These are phyloP conservation scores for Capronia epimyces DNA, from an alignment of 2,329 filamentous ascomycete species.

Conservation along the genomic window DNA sequence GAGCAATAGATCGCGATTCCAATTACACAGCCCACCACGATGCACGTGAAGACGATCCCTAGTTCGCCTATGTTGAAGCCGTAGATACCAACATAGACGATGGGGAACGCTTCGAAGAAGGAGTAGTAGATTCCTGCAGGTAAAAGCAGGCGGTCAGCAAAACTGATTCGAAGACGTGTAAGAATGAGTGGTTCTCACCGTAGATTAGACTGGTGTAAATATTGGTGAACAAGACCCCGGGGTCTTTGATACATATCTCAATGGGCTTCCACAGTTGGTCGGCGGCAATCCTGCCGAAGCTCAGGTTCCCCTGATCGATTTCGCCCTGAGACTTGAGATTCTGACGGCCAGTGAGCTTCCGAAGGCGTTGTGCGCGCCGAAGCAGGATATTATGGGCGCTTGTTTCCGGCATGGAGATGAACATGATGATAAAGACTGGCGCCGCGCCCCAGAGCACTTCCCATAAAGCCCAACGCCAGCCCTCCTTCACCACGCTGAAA, in stretches of 20 bases:
- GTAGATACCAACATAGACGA: slow-evolving; percentile 58
- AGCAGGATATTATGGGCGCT: slow-evolving; percentile 55
- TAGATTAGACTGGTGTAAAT: slow-evolving; percentile 58
- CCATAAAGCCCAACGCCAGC: slow-evolving; percentile 57
- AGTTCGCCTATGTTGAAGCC: slow-evolving; percentile 54
- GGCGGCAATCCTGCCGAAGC: slow-evolving; percentile 41
- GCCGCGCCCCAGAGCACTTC: slow-evolving; percentile 58
- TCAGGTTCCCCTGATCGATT: slow-evolving; percentile 56
- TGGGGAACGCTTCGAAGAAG: slow-evolving; percentile 63
- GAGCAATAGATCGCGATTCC: slow-evolving; percentile 47
- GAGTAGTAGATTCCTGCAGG: slow-evolving; percentile 36
- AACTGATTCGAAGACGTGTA: too few relatives aligned
- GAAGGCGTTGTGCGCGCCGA: slow-evolving; percentile 56
- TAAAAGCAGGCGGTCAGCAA: not conserved
- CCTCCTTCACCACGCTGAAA: slow-evolving; percentile 53
- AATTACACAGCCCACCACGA: slow-evolving; percentile 54
- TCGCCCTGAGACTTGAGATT: slow-evolving; percentile 58
- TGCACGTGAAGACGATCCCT: slow-evolving; percentile 57
- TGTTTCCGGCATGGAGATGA: slow-evolving; percentile 61
- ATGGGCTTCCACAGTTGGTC: slow-evolving; percentile 57
- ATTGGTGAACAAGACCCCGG: slow-evolving; percentile 57
- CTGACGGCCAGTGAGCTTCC: slow-evolving; percentile 54
- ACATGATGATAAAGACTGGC: slow-evolving; percentile 57
- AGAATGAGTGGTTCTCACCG: too few relatives aligned
- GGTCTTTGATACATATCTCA: slow-evolving; percentile 57